phyloP scores from a whole-genome alignment of 805 yeast genomes.

The Zygotorulaspora chibaensis region DNA sequence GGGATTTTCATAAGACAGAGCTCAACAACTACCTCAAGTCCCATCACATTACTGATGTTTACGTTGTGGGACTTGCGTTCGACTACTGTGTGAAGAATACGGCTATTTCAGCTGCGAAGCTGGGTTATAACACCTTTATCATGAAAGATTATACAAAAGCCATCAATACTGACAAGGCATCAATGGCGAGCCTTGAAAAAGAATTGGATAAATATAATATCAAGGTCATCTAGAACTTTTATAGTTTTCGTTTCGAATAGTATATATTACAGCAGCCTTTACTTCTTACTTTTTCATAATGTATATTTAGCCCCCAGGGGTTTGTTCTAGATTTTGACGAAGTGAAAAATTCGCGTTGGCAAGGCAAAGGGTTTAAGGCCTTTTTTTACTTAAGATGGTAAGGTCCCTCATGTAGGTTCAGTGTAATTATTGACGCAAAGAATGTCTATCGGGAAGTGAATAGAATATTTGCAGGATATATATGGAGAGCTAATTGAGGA shows the following conservation, averaged over 20 bases:
- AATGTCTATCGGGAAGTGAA: neutral
- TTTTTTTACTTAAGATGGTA: neutral
- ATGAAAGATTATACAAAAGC: conserved; percentile 52
- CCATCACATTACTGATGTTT: conserved; percentile 53
- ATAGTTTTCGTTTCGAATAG: neutral
- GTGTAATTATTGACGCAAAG: neutral
- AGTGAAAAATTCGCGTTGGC: conserved; percentile 4
- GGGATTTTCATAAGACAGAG: conserved; percentile 70
- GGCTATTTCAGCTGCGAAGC: conserved; percentile 58
- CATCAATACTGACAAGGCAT: conserved; percentile 44
- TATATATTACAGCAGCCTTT: neutral
- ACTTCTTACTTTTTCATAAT: neutral
- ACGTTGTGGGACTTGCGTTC: conserved; percentile 76
- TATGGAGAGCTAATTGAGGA: neutral
- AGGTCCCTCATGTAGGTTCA: neutral
- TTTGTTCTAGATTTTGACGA: neutral
- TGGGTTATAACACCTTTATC: conserved; percentile 64
- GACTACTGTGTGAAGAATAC: conserved; percentile 83
- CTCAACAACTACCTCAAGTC: conserved; percentile 46
- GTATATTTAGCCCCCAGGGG: neutral
- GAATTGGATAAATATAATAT: conserved; percentile 23
- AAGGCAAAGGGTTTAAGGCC: neutral
- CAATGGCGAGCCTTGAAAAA: conserved; percentile 16
- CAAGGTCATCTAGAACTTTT: conserved; percentile 4
- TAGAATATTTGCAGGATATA: neutral